Percentiles rank a stretch among this genome's conserved stretches.
Conservation (phyloP, 108 stramenopile genomes). For the Conticribra weissflogii region DNA sequence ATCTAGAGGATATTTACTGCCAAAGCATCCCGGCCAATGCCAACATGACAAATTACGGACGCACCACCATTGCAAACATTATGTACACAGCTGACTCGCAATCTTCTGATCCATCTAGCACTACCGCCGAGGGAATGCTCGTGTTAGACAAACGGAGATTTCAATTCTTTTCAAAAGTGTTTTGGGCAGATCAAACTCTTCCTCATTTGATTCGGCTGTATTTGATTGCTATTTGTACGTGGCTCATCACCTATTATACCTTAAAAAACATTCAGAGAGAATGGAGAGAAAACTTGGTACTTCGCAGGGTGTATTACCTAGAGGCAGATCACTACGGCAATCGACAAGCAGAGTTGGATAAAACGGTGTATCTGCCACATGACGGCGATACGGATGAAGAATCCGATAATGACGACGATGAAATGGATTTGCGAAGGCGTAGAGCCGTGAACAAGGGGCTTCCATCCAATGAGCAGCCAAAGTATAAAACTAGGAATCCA, state of each 20-base stretch:
- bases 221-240: constrained; percentile 55
- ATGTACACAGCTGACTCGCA: constrained; percentile 9
- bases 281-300: constrained; percentile 74
- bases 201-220: constrained; percentile 56
- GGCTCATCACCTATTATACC: constrained; percentile 64
- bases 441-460: constrained; percentile 30
- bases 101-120: background rate
- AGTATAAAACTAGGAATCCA: constrained; percentile 56
- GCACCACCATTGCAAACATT: constrained; percentile 78
- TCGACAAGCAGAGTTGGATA: constrained; percentile 63
- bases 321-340: constrained; percentile 79
- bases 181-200: constrained; percentile 19
- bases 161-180: constrained; percentile 38
- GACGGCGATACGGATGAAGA: constrained; percentile 34
- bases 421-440: constrained; percentile 28
- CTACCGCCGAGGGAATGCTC: background rate
- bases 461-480: constrained; percentile 15
- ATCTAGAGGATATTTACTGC: constrained; percentile 22
- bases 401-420: constrained; percentile 18
- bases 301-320: constrained; percentile 85
- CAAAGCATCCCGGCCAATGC: background rate
- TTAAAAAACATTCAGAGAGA: constrained; percentile 56
- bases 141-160: background rate
- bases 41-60: constrained; percentile 76
- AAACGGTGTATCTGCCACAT: constrained; percentile 43